Conservation (phyloP, 1,284 basidiomycete genomes). For the Ceratobasidium sp. region DNA sequence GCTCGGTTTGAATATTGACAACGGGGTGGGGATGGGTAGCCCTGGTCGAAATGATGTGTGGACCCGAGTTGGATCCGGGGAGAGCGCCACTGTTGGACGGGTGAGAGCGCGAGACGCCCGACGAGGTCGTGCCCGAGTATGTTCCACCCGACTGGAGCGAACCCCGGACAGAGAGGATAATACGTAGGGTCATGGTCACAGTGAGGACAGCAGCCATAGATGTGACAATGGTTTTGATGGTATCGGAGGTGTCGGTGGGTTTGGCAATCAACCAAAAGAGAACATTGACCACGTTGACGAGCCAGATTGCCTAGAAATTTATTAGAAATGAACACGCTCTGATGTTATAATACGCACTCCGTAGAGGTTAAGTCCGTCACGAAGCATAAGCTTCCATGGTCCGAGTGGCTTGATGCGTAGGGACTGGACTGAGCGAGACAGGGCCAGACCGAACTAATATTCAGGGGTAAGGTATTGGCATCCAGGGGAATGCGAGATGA, state of each 20-base stretch:
- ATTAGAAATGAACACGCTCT: background rate
- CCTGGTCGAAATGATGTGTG: conserved; percentile 59
- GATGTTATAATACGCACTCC: conserved; percentile 54
- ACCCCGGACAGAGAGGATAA: conserved; percentile 77
- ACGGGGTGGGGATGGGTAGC: conserved; percentile 49
- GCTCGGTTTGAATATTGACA: conserved; percentile 48
- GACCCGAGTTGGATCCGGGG: conserved; percentile 47
- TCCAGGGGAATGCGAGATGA: background rate
- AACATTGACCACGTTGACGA: conserved; percentile 78
- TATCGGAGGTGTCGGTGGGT: conserved; percentile 64
- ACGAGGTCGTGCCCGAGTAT: conserved; percentile 58
- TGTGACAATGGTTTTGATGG: conserved; percentile 79
- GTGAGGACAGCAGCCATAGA: conserved; percentile 83
- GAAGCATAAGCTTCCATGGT: conserved; percentile 83
- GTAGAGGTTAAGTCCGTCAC: conserved; percentile 82
- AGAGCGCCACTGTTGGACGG: conserved; percentile 42
- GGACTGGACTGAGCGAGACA: conserved; percentile 67
- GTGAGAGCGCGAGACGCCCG: conserved; percentile 46
- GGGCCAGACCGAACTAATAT: conserved; percentile 64
- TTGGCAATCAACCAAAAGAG: conserved; percentile 80
- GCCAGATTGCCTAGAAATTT: conserved; percentile 62
- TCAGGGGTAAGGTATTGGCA: conserved; percentile 19
- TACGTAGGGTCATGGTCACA: conserved; percentile 81
- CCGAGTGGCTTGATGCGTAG: conserved; percentile 63
- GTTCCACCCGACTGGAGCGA: conserved; percentile 69